Evolutionary conservation across 495 filamentous ascomycete genomes (phyloP), one percentile per base, ranked within the genome.

Genomic region (Aspergillus olivimuriae): DNA sequence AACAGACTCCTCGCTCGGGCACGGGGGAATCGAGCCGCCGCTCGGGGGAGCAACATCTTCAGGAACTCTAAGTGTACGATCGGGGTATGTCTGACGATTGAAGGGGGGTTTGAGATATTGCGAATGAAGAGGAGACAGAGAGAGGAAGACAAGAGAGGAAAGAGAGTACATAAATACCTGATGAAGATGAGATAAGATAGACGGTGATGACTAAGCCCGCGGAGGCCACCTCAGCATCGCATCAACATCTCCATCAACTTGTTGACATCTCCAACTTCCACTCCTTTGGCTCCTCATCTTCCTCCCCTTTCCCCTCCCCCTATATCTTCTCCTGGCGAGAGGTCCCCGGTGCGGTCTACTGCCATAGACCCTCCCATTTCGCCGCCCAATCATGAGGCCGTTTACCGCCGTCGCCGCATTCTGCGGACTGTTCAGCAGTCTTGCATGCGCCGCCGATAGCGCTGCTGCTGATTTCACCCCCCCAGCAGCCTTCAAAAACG

Each of bases 401-500:
- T 57, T 65, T 57, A 61, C 64, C 43, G 60, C 65, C 45, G 44
- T 55, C 52, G 56, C 67, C 44, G 58, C 67, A 51, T 52, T 71
- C 31, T 56, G 51, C 52, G 65, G 66, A 49, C 48, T 73, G 38
- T 52, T 66, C 30, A 61, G 59, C 57, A 60, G 46, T 53, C 41
- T 60, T 38, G 60, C 65, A 57, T 59, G 57, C 53, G 60, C 64
- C 51, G 53, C 58, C n/a, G n/a, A n/a, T n/a, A n/a, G n/a, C 19
- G 49, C 62, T 42, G 60, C 52, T 17, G 47, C 21, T 45, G 20
- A 43, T 11, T 28, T 28, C 24, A 28, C 69, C 61, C 51, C 48
- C 47, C 58, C 89, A 11, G 85, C 85, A 58, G 84, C 87, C 34
- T 98, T 94, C 68, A 86, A 88, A 63, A 94, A 97, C 64, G 74